Base-by-base conservation (phyloP, 139 green algal genomes). In the Pseudopediastrum boryanum region DNA sequence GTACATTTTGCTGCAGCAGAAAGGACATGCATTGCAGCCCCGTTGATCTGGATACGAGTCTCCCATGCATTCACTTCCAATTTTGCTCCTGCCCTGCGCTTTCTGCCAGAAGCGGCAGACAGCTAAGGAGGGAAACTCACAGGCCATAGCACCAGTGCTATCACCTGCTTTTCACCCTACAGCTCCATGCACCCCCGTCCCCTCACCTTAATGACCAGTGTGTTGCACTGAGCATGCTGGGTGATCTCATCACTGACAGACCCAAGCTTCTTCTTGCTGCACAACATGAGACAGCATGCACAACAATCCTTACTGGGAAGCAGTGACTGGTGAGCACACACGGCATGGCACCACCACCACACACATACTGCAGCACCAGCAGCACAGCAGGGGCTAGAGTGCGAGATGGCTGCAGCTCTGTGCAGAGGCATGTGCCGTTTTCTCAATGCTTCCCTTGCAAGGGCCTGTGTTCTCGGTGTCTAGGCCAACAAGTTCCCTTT, bases 171-270 rank as follows among this genome's bases (percentile, higher is more conserved):
- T 27, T 19, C 58, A 66, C 13, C 58, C 19, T 27, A 27, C 19
- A 16, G 13, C 58, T 19, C 38, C 25, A 12, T 1, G 27, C 4
- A 52, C 8, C 16, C 12, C 5, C 36, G 25, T 35, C 48, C 4
- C 50, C 48, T 1, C 25, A 72, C 73, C 73, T 80, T 80, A 44
- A 80, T 71, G 33, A 80, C 59, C 6, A 80, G 46, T 31, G 59
- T 72, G 59, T 71, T 80, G 73, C 73, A 80, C 8, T 27, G 51
- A 33, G 73, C 73, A 25, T 73, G 42, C 43, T 51, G 73, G 38
- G 59, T 80, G 19, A 80, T 36, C 73, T 80, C 58, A n/a, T 80
- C 59, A 38, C 58, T 80, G 25, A 80, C 73, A 65, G 59, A 72
- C 8, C 73, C 73, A 13, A 80, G 59, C 44, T 80, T 80, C 73